A percentile compares a stretch with the other conserved stretches of the same genome.
Evolutionary conservation across 331 rosid genomes (phyloP).

Genomic region (Pyracantha coccinea): DNA sequence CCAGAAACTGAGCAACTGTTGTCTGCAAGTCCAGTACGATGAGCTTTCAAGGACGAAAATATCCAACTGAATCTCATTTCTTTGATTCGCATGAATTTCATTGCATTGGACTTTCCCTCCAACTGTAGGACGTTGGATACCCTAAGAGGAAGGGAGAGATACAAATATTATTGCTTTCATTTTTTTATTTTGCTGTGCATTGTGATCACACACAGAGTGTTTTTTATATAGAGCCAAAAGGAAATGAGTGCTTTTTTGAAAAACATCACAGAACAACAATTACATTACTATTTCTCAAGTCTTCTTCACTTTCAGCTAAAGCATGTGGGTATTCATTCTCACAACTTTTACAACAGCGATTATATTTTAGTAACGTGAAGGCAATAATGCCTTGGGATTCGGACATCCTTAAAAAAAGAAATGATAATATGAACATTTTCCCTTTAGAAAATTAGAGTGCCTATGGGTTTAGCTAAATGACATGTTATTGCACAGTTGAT

Average conservation of each 20-base stretch:
- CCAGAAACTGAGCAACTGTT: constrained; percentile 5
- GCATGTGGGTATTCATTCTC: rapidly evolving
- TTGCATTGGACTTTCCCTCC: neutral
- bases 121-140: neutral
- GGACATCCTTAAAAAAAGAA: neutral
- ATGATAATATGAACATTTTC: neutral
- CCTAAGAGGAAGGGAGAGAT: too few relatives aligned
- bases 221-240: too few relatives aligned
- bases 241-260: too few relatives aligned
- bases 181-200: rapidly evolving
- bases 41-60: neutral
- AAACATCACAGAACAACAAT: too few relatives aligned
- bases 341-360: too few relatives aligned
- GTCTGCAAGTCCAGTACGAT: neutral
- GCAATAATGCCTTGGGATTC: too few relatives aligned
- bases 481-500: neutral
- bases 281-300: too few relatives aligned
- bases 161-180: too few relatives aligned
- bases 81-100: constrained; percentile 3
- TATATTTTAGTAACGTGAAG: too few relatives aligned
- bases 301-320: too few relatives aligned
- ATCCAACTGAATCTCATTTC: constrained; percentile 2
- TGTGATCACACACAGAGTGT: rapidly evolving
- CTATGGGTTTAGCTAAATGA: neutral
- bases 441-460: neutral